These are phyloP conservation scores for Arthrobotrys pseudoclavata DNA, from an alignment of 2,329 filamentous ascomycete species.

Conservation along the genomic window DNA sequence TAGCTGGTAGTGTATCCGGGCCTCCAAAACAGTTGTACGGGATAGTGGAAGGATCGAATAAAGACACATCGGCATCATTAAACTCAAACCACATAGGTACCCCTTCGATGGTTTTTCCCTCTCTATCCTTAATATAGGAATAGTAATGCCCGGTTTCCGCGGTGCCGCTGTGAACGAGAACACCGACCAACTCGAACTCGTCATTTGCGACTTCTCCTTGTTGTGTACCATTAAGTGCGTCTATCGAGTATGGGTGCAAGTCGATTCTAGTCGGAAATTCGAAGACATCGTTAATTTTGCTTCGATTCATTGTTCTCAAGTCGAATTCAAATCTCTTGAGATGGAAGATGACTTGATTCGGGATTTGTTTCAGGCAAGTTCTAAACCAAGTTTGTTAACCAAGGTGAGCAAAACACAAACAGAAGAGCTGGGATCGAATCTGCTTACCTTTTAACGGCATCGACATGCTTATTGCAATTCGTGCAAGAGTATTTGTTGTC, in stretches of 20 bases:
- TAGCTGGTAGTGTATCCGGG: constrained; percentile 67
- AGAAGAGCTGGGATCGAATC: background rate
- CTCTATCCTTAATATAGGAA: constrained; percentile 88
- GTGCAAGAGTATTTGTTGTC: constrained; percentile 99
- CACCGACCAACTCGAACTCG: constrained; percentile 91
- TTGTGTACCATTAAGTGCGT: constrained; percentile 71
- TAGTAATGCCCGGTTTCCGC: constrained; percentile 98
- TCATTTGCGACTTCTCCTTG: constrained; percentile 71
- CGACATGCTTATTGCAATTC: constrained; percentile 86
- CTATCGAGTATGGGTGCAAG: constrained; percentile 90
- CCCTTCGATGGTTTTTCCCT: constrained; percentile 69
- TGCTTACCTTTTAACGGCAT: constrained; percentile 85
- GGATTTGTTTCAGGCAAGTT: constrained; percentile 90
- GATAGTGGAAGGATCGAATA: constrained; percentile 81
- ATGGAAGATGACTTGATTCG: constrained; percentile 95
- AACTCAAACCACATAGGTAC: constrained; percentile 84
- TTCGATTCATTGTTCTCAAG: constrained; percentile 79
- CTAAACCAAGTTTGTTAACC: constrained; percentile 64
- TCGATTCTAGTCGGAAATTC: constrained; percentile 86
- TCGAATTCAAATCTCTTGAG: constrained; percentile 90
- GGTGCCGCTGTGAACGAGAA: constrained; percentile 92
- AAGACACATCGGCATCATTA: constrained; percentile 86
- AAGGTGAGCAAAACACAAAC: constrained; percentile 48
- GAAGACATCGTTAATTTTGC: constrained; percentile 96
- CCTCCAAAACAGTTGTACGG: constrained; percentile 86